Base-by-base conservation (phyloP, 2,329 filamentous ascomycete genomes). In the Colletotrichum theobromicola region DNA sequence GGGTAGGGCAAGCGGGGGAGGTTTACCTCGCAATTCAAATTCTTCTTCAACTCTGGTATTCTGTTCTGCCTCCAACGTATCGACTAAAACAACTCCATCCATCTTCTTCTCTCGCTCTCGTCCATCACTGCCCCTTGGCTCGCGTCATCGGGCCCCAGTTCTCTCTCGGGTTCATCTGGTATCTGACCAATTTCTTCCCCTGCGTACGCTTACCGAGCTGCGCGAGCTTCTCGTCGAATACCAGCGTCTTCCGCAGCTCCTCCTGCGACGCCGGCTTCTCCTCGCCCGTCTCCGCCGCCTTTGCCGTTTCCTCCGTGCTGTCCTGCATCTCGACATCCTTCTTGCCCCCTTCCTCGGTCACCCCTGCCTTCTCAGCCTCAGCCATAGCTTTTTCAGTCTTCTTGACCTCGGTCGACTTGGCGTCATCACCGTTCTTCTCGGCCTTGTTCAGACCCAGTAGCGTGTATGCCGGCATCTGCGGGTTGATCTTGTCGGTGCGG, bases 61-160 rank as follows among this genome's bases (percentile, higher is more conserved):
- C 21, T 50, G 21, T 32, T 32, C 26, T 28, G 28, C 26, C 42
- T 63, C 35, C 53, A 57, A 57, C 9, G 32, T 70, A 61, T 70
- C 50, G 63, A 55, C 69, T 67, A 28, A 55, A 50, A 26, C 28
- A 32, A 58, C 46, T 18, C 21, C 12, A 61, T 18, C 21, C 12
- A 61, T 28, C 60, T 58, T 34, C 57, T 93, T 53, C 87, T 93
- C 88, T 90, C 30, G 90, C 18, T 26, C 34, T 16, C 91, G 74
- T 90, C 91, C 87, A 91, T 95, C 83, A 96, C 88, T 83, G 83
- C n/a, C 85, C 87, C 77, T 83, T 88, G 30, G 90, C 90, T 77
- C 87, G 86, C 67, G 85, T 87, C 91, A 98, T 92, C 2, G 97
- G 97, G 0, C 97, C 97, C 97, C 97, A 99, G 82, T 98, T 97